phyloP scores from a whole-genome alignment of 768 basidiomycete species.

The Suillus tomentosus region DNA sequence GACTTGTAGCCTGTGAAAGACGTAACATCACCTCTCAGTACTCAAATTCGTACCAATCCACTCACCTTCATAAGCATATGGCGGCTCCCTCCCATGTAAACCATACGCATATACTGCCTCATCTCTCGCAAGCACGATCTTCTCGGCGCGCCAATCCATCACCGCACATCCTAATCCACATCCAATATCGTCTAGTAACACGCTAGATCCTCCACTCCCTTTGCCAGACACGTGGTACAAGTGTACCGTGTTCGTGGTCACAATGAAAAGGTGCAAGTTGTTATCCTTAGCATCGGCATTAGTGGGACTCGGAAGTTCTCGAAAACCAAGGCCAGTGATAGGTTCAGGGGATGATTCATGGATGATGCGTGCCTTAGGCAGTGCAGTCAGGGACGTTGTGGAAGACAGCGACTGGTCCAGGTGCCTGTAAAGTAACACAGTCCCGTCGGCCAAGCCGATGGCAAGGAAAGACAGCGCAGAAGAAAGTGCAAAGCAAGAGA shows the following conservation, averaged over 20 bases:
- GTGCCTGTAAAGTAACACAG: slow-evolving; percentile 88
- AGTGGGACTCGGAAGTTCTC: slow-evolving; percentile 44
- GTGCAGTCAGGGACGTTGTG: slow-evolving; percentile 58
- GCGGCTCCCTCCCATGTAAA: slow-evolving; percentile 77
- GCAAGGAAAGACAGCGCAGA: slow-evolving; percentile 80
- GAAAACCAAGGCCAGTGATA: slow-evolving; percentile 90
- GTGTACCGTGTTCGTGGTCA: slow-evolving; percentile 83
- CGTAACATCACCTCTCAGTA: slow-evolving; percentile 1
- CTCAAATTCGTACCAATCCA: slow-evolving; percentile 2
- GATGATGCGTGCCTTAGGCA: slow-evolving; percentile 86
- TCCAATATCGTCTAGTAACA: slow-evolving; percentile 85
- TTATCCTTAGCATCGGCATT: slow-evolving; percentile 23
- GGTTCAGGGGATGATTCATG: slow-evolving; percentile 88
- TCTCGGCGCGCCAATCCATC: slow-evolving; percentile 70
- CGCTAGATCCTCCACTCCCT: slow-evolving; percentile 64
- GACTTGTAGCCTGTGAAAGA: slow-evolving; percentile 49
- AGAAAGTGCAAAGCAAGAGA: slow-evolving; percentile 81
- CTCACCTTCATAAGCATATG: slow-evolving; percentile 90
- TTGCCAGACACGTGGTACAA: slow-evolving; percentile 74
- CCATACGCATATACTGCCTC: slow-evolving; percentile 91
- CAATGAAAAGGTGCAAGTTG: slow-evolving; percentile 75
- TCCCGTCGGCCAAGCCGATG: slow-evolving; percentile 93
- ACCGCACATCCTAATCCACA: slow-evolving; percentile 81
- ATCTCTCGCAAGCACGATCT: slow-evolving; percentile 85
- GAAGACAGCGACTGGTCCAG: slow-evolving; percentile 87